phyloP scores from a whole-genome alignment of 2,329 filamentous ascomycete genomes.

The Didymella lethalis region DNA sequence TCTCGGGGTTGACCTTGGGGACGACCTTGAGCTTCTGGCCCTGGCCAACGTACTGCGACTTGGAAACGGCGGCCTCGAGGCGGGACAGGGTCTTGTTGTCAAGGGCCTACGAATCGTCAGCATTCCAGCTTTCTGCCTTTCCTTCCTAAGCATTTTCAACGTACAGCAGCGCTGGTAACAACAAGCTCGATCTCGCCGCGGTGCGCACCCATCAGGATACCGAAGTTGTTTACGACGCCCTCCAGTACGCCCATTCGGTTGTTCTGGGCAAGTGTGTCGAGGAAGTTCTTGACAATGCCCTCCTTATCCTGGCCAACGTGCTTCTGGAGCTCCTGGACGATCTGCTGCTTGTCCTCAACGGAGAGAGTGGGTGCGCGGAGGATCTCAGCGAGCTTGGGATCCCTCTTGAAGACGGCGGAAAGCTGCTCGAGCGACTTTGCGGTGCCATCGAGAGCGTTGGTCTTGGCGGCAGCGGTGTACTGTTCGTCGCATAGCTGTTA shows the following conservation, averaged over 20 bases:
- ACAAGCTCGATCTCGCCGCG: conserved; percentile 92
- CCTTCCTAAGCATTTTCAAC: conserved; percentile 42
- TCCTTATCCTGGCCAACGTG: conserved; percentile 71
- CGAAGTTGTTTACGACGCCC: conserved; percentile 87
- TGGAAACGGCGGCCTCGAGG: conserved; percentile 85
- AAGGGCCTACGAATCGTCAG: conserved; percentile 67
- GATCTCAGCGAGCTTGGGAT: conserved; percentile 79
- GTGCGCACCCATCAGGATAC: conserved; percentile 83
- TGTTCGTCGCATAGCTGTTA: conserved; percentile 54
- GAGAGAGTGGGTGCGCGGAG: conserved; percentile 82
- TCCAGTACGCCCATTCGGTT: conserved; percentile 87
- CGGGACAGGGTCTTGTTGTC: conserved; percentile 86
- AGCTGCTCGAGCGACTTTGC: conserved; percentile 80
- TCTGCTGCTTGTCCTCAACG: conserved; percentile 80
- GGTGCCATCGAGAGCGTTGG: conserved; percentile 81
- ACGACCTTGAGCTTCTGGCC: conserved; percentile 99
- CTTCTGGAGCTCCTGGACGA: conserved; percentile 89
- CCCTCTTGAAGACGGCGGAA: conserved; percentile 76
- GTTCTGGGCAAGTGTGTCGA: conserved; percentile 90
- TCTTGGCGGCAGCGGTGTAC: conserved; percentile 97
- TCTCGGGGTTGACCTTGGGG: conserved; percentile 93
- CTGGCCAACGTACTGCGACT: conserved; percentile 85
- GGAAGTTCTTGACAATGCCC: conserved; percentile 92
- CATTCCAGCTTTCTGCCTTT: not conserved
- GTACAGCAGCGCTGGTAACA: conserved; percentile 88